phyloP scores from a whole-genome alignment of 208 protist species.

The Acanthamoeba royreba region DNA sequence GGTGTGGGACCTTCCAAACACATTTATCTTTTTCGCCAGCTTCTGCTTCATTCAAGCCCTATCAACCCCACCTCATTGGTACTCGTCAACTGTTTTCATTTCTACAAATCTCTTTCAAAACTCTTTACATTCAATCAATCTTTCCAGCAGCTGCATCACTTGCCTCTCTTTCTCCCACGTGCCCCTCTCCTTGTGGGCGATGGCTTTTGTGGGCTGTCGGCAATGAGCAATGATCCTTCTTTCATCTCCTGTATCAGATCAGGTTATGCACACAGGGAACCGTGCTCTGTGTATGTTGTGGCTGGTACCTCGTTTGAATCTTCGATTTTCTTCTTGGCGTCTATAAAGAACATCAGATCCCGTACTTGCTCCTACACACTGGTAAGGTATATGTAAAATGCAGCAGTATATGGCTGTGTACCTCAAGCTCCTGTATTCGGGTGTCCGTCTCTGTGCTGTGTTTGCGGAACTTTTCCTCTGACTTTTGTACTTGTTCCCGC shows the following conservation, averaged over 20 bases:
- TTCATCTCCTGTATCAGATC: not conserved
- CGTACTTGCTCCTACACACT: constrained; percentile 65
- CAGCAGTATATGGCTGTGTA: not conserved
- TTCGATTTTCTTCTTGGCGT: constrained; percentile 65
- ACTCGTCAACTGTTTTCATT: no score
- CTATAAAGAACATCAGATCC: constrained; percentile 77
- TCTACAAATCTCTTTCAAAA: no score
- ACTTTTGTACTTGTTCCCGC: not conserved
- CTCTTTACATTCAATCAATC: not conserved
- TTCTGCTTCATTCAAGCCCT: no score
- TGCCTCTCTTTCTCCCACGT: not conserved
- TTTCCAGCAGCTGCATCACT: not conserved
- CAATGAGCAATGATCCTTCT: not conserved
- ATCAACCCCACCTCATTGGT: no score
- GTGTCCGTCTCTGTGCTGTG: constrained; percentile 39
- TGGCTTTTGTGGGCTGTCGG: not conserved
- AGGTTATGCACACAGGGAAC: not conserved
- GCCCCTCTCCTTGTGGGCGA: not conserved
- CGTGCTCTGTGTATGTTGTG: not conserved
- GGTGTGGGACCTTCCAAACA: no score
- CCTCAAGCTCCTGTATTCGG: constrained; percentile 44
- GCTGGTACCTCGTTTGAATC: not conserved
- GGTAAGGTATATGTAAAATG: not conserved
- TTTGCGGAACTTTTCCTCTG: not conserved
- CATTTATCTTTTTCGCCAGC: no score